phyloP scores from a whole-genome alignment of 768 basidiomycete species.

The Lactifluus piperatus region DNA sequence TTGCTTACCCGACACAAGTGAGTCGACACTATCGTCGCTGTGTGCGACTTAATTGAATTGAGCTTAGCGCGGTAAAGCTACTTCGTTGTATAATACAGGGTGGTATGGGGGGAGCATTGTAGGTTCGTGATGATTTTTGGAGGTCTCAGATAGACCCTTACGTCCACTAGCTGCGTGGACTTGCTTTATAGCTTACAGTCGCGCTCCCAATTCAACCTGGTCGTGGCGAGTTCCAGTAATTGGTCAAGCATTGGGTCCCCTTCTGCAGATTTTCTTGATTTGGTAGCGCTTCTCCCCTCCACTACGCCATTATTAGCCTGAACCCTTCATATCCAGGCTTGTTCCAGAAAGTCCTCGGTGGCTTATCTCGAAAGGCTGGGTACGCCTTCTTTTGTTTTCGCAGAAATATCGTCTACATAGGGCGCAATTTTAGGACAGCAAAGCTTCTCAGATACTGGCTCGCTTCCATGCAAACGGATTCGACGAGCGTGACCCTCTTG shows the following conservation, averaged over 20 bases:
- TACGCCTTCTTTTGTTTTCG: conserved; percentile 24
- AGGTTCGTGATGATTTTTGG: conserved; percentile 30
- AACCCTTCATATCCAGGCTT: conserved; percentile 34
- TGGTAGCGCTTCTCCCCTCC: conserved; percentile 32
- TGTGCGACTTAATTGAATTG: conserved; percentile 24
- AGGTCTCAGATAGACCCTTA: conserved; percentile 16
- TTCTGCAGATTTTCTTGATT: conserved; percentile 45
- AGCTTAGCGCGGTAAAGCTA: conserved; percentile 41
- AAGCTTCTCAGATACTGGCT: conserved; percentile 54
- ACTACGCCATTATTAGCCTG: background rate
- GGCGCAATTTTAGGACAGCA: conserved; percentile 34
- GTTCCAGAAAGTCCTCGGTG: conserved; percentile 63
- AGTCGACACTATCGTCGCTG: background rate
- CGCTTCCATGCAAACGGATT: conserved; percentile 61
- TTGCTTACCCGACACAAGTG: conserved; percentile 66
- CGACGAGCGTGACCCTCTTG: conserved; percentile 50
- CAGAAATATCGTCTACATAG: background rate
- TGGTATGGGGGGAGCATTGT: conserved; percentile 72
- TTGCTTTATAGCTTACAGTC: conserved; percentile 35
- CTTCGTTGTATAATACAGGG: conserved; percentile 57
- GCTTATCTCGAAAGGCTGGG: conserved; percentile 51
- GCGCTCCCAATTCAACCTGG: conserved; percentile 34
- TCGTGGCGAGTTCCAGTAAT: conserved; percentile 61
- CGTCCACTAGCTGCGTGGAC: conserved; percentile 35
- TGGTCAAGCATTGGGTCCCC: conserved; percentile 49